These are phyloP conservation scores for Suillus decipiens DNA, from an alignment of 768 basidiomycete species.

Conservation along the genomic window DNA sequence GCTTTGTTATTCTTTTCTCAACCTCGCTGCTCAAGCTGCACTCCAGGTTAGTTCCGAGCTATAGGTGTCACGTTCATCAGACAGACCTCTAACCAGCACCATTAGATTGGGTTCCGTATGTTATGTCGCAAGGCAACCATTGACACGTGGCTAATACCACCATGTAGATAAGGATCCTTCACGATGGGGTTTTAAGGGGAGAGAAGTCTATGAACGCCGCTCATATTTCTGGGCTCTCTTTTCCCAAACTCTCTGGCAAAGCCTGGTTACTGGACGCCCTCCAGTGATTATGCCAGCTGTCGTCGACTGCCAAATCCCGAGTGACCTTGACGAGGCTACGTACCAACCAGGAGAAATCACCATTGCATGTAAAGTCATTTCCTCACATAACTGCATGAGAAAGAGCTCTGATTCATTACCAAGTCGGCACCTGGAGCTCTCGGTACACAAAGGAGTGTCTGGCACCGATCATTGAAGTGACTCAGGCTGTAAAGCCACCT, in stretches of 20 bases:
- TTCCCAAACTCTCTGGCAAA: conserved; percentile 52
- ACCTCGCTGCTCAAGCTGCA: conserved; percentile 50
- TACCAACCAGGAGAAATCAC: conserved; percentile 46
- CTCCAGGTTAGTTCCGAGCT: conserved; percentile 39
- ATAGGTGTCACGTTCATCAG: background rate
- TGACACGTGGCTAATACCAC: conserved; percentile 14
- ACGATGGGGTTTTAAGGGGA: conserved; percentile 50
- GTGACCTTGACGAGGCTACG: conserved; percentile 44
- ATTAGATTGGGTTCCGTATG: conserved; percentile 20
- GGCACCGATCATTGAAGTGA: conserved; percentile 42
- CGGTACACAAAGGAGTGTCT: conserved; percentile 42
- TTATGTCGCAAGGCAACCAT: background rate
- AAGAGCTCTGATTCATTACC: conserved; percentile 9
- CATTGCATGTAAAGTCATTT: conserved; percentile 43
- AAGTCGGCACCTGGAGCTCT: conserved; percentile 54
- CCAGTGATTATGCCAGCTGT: conserved; percentile 44
- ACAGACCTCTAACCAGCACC: background rate
- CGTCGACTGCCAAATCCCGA: conserved; percentile 50
- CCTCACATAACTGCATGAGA: background rate
- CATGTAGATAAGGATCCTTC: conserved; percentile 49
- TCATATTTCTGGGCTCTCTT: conserved; percentile 59
- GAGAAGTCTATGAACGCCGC: conserved; percentile 54
- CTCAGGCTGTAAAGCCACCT: conserved; percentile 44
- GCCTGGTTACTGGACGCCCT: conserved; percentile 50
- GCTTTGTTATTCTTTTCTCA: conserved; percentile 46